Evolutionary conservation across 2,329 filamentous ascomycete species (phyloP).

Genomic region (Penicillium carneum): DNA sequence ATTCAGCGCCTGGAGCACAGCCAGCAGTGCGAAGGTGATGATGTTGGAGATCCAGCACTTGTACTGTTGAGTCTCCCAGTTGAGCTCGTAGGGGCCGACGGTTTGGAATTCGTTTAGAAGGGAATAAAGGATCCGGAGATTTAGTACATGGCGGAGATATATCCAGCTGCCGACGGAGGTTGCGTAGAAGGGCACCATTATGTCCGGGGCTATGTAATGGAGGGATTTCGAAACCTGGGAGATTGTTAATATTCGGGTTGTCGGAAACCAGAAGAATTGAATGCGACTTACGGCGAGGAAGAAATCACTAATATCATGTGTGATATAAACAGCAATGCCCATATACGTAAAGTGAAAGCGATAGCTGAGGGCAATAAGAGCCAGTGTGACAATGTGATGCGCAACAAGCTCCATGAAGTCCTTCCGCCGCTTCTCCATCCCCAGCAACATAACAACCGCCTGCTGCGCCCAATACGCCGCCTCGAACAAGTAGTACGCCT

Average conservation of each 20-base stretch:
- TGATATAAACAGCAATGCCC: constrained; percentile 86
- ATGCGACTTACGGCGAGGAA: constrained; percentile 75
- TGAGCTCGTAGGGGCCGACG: constrained; percentile 51
- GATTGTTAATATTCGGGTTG: background rate
- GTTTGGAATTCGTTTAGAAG: constrained; percentile 52
- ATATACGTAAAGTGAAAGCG: constrained; percentile 95
- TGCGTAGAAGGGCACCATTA: constrained; percentile 80
- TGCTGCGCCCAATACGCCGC: constrained; percentile 94
- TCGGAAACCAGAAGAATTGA: background rate
- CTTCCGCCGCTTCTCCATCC: constrained; percentile 87
- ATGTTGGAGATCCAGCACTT: constrained; percentile 53
- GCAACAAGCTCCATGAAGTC: constrained; percentile 89
- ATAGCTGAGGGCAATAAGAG: constrained; percentile 82
- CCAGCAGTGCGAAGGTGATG: constrained; percentile 51
- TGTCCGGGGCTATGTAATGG: constrained; percentile 80
- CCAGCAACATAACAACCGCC: constrained; percentile 80
- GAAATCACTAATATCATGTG: constrained; percentile 90
- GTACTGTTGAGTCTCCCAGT: constrained; percentile 55
- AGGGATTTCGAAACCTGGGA: constrained; percentile 80
- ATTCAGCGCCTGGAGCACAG: constrained; percentile 50
- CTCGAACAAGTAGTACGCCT: constrained; percentile 92
- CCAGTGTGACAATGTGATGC: constrained; percentile 85
- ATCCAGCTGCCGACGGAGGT: constrained; percentile 82
- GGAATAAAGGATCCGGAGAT: constrained; percentile 51
- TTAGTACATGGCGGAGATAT: constrained; percentile 79